These are phyloP conservation scores for Przewalskia tangutica DNA, from an alignment of 257 asterid species.

Conservation along the genomic window DNA sequence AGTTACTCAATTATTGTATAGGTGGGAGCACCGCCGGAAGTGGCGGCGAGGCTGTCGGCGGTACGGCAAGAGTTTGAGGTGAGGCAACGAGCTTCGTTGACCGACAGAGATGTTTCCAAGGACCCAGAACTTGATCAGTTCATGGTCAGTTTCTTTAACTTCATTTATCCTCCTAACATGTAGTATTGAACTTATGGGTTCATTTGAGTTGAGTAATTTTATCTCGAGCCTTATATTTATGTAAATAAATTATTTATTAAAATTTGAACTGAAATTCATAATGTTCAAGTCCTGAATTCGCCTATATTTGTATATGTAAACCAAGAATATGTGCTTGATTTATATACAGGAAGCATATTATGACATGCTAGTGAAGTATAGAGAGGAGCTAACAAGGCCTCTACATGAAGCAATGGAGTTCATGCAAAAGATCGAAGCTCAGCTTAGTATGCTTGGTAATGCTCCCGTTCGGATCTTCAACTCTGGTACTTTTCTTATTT, in stretches of 20 bases:
- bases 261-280: no score
- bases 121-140: conserved; percentile 96
- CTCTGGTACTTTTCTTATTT: conserved; percentile 29
- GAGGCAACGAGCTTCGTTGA: conserved; percentile 39
- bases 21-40: conserved; percentile 98
- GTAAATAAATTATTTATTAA: no score
- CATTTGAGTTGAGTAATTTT: no score
- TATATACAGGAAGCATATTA: conserved; percentile 68
- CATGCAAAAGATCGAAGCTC: conserved; percentile 73
- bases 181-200: no score
- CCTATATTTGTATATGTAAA: no score
- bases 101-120: conserved; percentile 39
- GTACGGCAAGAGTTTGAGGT: conserved; percentile 59
- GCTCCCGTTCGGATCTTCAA: conserved; percentile 46
- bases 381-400: conserved; percentile 74
- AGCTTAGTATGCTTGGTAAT: conserved; percentile 58
- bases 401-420: conserved; percentile 95
- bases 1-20: not conserved
- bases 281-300: no score
- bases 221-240: no score
- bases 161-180: no score
- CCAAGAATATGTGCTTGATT: no score
- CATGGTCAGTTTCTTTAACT: conserved; percentile 35
- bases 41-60: conserved; percentile 63
- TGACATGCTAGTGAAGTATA: conserved; percentile 80